These are phyloP conservation scores for Marvania coccoides DNA, from an alignment of 139 green algal species.

Conservation along the genomic window DNA sequence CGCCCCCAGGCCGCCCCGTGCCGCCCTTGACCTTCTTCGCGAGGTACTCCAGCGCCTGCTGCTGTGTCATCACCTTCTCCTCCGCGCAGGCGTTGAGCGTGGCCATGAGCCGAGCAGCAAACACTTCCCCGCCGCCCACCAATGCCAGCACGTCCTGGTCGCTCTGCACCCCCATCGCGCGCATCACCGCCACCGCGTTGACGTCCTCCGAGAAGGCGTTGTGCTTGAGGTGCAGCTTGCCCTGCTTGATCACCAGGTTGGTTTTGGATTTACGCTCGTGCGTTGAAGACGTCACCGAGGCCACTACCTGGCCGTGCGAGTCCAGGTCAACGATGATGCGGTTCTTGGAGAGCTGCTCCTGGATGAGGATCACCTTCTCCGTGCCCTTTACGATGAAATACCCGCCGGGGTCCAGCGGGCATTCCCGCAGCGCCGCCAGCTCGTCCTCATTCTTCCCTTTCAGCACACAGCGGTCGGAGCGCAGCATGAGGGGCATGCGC, in stretches of 20 bases:
- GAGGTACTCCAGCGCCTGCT: constrained; percentile 92
- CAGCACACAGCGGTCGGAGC: constrained; percentile 76
- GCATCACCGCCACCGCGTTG: constrained; percentile 82
- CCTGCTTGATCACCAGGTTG: constrained; percentile 82
- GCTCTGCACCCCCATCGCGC: constrained; percentile 90
- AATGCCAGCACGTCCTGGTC: constrained; percentile 87
- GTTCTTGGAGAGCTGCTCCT: constrained; percentile 99
- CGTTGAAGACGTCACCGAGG: constrained; percentile 82
- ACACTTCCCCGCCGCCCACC: constrained; percentile 41
- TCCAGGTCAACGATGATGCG: constrained; percentile 93
- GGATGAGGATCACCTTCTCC: constrained; percentile 98
- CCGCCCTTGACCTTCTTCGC: constrained; percentile 53
- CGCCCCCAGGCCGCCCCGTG: constrained; percentile 1
- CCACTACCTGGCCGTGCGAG: constrained; percentile 37
- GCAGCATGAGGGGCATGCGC: constrained; percentile 96
- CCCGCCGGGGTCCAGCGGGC: constrained; percentile 93
- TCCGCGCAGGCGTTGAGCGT: constrained; percentile 70
- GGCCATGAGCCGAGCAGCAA: constrained; percentile 45
- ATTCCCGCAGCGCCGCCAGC: constrained; percentile 87
- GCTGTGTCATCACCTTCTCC: constrained; percentile 74
- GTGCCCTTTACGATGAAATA: constrained; percentile 94
- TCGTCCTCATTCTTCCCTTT: constrained; percentile 74
- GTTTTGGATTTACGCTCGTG: constrained; percentile 98
- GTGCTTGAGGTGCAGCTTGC: constrained; percentile 81
- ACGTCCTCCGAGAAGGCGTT: constrained; percentile 94